Base-by-base conservation (phyloP, 495 filamentous ascomycete genomes). In the Arthonia radiata region DNA sequence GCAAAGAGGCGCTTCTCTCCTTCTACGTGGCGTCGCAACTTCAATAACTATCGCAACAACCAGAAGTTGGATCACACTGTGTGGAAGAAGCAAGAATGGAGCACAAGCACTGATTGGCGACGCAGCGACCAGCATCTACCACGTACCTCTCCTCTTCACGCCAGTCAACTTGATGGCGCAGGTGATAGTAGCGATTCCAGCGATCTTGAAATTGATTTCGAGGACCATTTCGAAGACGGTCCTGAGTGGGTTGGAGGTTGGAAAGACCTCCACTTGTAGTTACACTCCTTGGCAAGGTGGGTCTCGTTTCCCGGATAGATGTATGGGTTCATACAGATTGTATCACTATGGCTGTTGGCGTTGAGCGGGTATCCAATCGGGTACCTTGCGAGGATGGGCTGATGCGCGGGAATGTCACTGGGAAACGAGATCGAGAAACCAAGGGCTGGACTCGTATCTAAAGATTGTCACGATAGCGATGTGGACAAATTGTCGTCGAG, bases 221-320 rank as follows among this genome's bases (percentile, higher is more conserved):
- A 22, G 19, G 19, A 22, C n/a, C n/a, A n/a, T n/a, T n/a, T n/a
- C n/a, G n/a, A n/a, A n/a, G n/a, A n/a, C n/a, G n/a, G n/a, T n/a
- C n/a, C n/a, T 43, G 78, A 82, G 59, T 81, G 80, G 61, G 76
- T 90, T 61, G 81, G 78, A 53, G 76, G 69, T 47, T 86, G 76
- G 73, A 61, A 73, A 39, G 67, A 76, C 51, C 47, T 52, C 47
- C 50, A 53, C 39, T 43, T 48, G 43, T 48, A 49, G 44, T 47
- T n/a, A n/a, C n/a, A n/a, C n/a, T n/a, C n/a, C n/a, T n/a, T n/a
- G n/a, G n/a, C n/a, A n/a, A n/a, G n/a, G n/a, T n/a, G n/a, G n/a
- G n/a, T n/a, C n/a, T n/a, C n/a, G n/a, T n/a, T n/a, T n/a, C n/a
- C n/a, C n/a, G n/a, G n/a, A n/a, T n/a, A n/a, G n/a, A n/a, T n/a